A percentile compares a stretch with the other conserved stretches of the same genome.
Evolutionary conservation across 2,329 filamentous ascomycete species (phyloP).

Genomic region (Pseudogymnoascus sp.): DNA sequence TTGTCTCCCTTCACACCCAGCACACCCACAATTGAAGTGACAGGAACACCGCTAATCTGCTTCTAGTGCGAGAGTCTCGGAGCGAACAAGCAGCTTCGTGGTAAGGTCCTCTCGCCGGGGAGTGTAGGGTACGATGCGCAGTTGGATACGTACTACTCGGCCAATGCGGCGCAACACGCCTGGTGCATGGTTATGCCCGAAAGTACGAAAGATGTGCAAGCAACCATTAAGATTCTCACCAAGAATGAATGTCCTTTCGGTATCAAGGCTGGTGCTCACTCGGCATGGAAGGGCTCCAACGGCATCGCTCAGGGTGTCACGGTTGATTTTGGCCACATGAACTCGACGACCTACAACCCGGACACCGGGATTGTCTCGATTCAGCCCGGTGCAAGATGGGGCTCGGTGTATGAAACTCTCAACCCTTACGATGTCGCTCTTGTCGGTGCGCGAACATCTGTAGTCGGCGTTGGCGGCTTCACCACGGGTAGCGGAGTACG

Average conservation of each 20-base stretch:
- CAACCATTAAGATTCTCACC: slow-evolving; percentile 32
- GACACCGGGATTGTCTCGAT: slow-evolving; percentile 27
- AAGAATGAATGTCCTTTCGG: slow-evolving; percentile 35
- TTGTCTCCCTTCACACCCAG: neutral
- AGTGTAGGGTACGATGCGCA: slow-evolving; percentile 26
- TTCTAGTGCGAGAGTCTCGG: slow-evolving; percentile 26
- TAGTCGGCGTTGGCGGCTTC: slow-evolving; percentile 34
- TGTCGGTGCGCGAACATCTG: slow-evolving; percentile 30
- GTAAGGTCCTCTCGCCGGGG: slow-evolving; percentile 27
- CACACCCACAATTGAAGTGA: neutral
- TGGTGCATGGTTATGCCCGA: slow-evolving; percentile 32
- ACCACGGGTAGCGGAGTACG: slow-evolving; percentile 30
- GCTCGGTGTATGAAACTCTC: slow-evolving; percentile 30
- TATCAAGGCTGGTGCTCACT: slow-evolving; percentile 43
- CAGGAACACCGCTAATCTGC: slow-evolving; percentile 12
- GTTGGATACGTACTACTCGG: slow-evolving; percentile 32
- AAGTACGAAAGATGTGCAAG: slow-evolving; percentile 31
- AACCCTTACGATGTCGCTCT: slow-evolving; percentile 27
- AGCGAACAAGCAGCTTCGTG: slow-evolving; percentile 21
- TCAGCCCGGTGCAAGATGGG: slow-evolving; percentile 32
- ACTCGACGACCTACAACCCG: slow-evolving; percentile 19
- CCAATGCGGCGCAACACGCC: slow-evolving; percentile 30
- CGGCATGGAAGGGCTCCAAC: slow-evolving; percentile 38
- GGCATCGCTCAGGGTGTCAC: slow-evolving; percentile 37
- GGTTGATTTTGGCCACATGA: slow-evolving; percentile 35